These are phyloP conservation scores for Pyrrhoderma noxium DNA, from an alignment of 1,284 basidiomycete species.

Conservation along the genomic window DNA sequence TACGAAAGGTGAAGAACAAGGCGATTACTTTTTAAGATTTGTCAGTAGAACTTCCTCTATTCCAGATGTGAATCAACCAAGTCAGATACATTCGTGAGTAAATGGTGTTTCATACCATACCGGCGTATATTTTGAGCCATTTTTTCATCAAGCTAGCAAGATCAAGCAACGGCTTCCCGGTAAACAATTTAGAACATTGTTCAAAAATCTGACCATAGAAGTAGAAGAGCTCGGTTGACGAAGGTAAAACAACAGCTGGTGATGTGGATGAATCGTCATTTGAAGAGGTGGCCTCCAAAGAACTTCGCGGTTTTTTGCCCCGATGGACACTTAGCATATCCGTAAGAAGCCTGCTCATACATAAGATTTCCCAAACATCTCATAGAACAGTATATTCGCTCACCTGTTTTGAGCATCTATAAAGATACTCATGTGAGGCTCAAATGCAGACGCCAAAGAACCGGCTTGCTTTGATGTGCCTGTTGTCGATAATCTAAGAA, in stretches of 20 bases:
- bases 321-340: conserved; percentile 81
- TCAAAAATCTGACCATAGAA: conserved; percentile 95
- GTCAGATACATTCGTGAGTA: conserved; percentile 2
- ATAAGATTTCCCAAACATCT: neutral
- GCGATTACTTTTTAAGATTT: conserved; percentile 63
- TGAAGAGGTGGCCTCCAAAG: conserved; percentile 48
- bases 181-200: conserved; percentile 84
- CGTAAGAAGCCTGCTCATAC: conserved; percentile 51
- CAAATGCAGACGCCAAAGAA: conserved; percentile 82
- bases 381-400: neutral
- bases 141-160: conserved; percentile 79
- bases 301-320: conserved; percentile 55
- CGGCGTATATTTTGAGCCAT: conserved; percentile 91
- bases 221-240: conserved; percentile 95
- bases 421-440: conserved; percentile 87
- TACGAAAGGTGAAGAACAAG: conserved; percentile 13
- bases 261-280: conserved; percentile 43
- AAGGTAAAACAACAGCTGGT: conserved; percentile 72
- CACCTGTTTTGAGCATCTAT: conserved; percentile 95
- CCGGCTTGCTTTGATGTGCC: conserved; percentile 44
- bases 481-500: conserved; percentile 46
- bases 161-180: conserved; percentile 74
- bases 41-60: conserved; percentile 79
- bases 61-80: conserved; percentile 2
- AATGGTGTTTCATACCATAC: conserved; percentile 33